Percentiles rank a stretch among this genome's conserved stretches.
These are phyloP conservation scores for Pythium aphanidermatum DNA, from an alignment of 352 stramenopile species.

Conservation along the genomic window DNA sequence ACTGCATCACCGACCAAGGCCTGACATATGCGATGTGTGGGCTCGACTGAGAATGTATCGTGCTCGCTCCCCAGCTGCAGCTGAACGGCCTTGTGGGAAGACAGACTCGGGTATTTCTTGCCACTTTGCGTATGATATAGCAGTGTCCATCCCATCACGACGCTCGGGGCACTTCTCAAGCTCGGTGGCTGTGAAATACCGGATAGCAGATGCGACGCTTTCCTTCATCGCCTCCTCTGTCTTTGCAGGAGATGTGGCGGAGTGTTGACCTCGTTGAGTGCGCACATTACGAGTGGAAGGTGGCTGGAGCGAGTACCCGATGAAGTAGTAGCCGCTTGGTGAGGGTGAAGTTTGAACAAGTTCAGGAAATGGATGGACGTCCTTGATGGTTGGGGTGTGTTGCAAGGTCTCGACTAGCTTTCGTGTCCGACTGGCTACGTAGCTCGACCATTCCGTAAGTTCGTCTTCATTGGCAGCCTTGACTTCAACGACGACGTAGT, in stretches of 20 bases:
- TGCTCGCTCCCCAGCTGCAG: conserved; percentile 64
- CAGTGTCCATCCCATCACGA: conserved; percentile 42
- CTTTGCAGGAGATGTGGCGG: too few species aligned
- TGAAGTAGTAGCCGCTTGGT: conserved; percentile 54
- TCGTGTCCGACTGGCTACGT: conserved; percentile 74
- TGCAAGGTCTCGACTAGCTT: conserved; percentile 82
- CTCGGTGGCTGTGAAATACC: conserved; percentile 81
- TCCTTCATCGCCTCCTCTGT: conserved; percentile 21
- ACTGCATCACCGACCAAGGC: conserved; percentile 30
- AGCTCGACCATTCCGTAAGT: conserved; percentile 61
- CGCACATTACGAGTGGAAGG: conserved; percentile 1
- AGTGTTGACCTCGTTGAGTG: too few species aligned
- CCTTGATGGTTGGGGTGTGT: conserved; percentile 46
- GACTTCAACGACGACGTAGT: conserved; percentile 72
- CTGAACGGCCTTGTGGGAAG: conserved; percentile 51
- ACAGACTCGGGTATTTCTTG: conserved; percentile 56
- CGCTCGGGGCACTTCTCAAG: conserved; percentile 51
- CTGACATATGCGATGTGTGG: conserved; percentile 58
- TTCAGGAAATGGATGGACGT: conserved; percentile 68
- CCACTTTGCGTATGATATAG: conserved; percentile 62
- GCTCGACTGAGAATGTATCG: conserved; percentile 73
- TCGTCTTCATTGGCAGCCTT: conserved; percentile 45
- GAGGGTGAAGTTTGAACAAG: conserved; percentile 31
- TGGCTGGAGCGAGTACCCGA: conserved; percentile 51
- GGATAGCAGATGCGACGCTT: conserved; percentile 47